Evolutionary conservation across 2,329 filamentous ascomycete species (phyloP).

Genomic region (Esteya vermicola): DNA sequence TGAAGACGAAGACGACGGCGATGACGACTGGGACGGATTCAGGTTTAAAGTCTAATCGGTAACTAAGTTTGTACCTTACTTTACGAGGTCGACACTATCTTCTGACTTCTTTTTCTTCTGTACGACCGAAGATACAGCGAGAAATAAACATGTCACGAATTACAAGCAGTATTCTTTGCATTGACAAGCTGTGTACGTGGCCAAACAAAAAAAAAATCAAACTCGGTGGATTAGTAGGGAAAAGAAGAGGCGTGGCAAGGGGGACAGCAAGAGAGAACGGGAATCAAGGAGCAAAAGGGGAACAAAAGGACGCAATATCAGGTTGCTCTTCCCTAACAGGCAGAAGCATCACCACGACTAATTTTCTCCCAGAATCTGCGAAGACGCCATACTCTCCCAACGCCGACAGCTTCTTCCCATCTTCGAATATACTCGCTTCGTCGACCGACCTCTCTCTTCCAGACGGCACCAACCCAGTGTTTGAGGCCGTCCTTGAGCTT

Average conservation of each 20-base stretch:
- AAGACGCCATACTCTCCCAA: conserved; percentile 46
- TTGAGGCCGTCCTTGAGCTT: conserved; percentile 52
- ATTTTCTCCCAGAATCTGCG: conserved; percentile 54
- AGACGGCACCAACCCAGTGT: conserved; percentile 48
- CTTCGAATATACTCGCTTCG: conserved; percentile 30
- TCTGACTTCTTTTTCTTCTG: no score
- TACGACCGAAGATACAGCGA: no score
- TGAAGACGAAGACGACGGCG: conserved; percentile 27
- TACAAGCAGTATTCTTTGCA: no score
- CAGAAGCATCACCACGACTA: conserved; percentile 29
- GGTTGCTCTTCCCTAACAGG: no score
- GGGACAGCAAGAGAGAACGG: neutral
- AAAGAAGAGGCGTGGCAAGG: neutral
- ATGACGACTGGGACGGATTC: conserved; percentile 48
- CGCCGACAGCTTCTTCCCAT: conserved; percentile 35
- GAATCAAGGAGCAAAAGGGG: neutral
- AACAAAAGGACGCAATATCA: no score
- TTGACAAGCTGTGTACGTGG: no score
- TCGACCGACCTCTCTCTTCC: conserved; percentile 36
- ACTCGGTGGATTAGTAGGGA: neutral
- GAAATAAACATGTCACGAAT: no score
- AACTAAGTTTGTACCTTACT: neutral
- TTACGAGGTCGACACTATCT: neutral
- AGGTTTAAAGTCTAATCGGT: conserved; percentile 21
- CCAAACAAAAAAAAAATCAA: neutral